phyloP scores from a whole-genome alignment of 2,329 filamentous ascomycete species.

The Ascochyta rabiei region DNA sequence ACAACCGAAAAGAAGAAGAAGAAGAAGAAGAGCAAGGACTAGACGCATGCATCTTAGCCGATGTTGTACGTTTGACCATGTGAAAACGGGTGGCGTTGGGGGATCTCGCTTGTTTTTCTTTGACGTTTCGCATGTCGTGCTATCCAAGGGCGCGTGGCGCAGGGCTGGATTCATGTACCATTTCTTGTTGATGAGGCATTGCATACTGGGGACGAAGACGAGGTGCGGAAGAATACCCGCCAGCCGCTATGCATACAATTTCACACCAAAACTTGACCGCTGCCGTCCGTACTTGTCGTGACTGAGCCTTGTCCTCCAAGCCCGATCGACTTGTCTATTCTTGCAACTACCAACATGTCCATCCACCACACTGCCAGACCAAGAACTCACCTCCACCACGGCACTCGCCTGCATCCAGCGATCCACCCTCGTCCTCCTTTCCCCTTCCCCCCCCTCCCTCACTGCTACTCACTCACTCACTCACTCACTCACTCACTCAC shows the following conservation, averaged over 20 bases:
- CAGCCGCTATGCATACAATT: constrained; percentile 17
- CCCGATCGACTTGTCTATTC: not conserved
- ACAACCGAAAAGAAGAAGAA: constrained; percentile 61
- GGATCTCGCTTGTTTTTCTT: constrained; percentile 17
- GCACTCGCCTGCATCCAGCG: not conserved
- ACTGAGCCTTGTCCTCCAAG: not conserved
- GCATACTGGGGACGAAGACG: constrained; percentile 18
- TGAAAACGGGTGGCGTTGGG: constrained; percentile 22
- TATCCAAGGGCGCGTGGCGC: constrained; percentile 22
- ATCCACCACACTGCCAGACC: too few species aligned
- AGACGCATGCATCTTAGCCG: constrained; percentile 22
- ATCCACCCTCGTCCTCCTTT: too few species aligned
- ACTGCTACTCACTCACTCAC: not conserved
- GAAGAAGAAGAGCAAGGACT: constrained; percentile 62
- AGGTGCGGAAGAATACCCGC: constrained; percentile 17
- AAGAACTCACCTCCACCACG: too few species aligned
- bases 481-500: too few species aligned
- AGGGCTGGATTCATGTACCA: constrained; percentile 26
- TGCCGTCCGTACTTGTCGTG: not conserved
- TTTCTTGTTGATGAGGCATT: constrained; percentile 26
- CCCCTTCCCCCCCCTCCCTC: not conserved
- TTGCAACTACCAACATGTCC: not conserved
- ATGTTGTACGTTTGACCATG: constrained; percentile 18
- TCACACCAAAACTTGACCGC: constrained; percentile 11
- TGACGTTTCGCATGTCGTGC: constrained; percentile 17